These are phyloP conservation scores for Hyphodiscus hymeniophilus DNA, from an alignment of 495 filamentous ascomycete genomes.

Conservation along the genomic window DNA sequence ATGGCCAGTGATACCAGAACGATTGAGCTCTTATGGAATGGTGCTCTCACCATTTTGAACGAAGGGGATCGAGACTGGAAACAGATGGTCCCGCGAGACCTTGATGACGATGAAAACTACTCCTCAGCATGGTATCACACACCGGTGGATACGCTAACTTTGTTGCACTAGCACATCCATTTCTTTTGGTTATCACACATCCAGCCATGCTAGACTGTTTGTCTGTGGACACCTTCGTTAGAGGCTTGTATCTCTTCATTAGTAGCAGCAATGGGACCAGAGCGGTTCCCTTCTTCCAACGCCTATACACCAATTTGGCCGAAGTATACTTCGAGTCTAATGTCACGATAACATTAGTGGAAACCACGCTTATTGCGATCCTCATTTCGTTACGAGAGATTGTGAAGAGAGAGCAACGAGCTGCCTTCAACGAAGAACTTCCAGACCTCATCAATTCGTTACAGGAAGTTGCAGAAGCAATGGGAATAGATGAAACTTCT, in stretches of 20 bases:
- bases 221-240: slow-evolving; percentile 14
- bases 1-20: slow-evolving; percentile 9
- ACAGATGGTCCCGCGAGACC: slow-evolving; percentile 13
- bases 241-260: slow-evolving; percentile 17
- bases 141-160: slow-evolving; percentile 5
- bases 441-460: slow-evolving; percentile 11
- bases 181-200: slow-evolving; percentile 17
- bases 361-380: slow-evolving; percentile 5
- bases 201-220: slow-evolving; percentile 13
- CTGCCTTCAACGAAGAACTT: slow-evolving; percentile 11
- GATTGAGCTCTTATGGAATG: slow-evolving; percentile 10
- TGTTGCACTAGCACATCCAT: slow-evolving; percentile 10
- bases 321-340: neutral
- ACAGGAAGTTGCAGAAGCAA: slow-evolving; percentile 1
- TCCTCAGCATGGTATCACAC: slow-evolving; percentile 7
- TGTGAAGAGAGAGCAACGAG: slow-evolving; percentile 9
- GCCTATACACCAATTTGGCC: slow-evolving; percentile 4
- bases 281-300: slow-evolving; percentile 13
- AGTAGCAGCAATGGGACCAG: slow-evolving; percentile 14
- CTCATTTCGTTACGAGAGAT: slow-evolving; percentile 9
- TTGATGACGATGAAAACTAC: slow-evolving; percentile 10
- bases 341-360: neutral
- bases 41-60: slow-evolving; percentile 14
- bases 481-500: slow-evolving; percentile 5
- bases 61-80: slow-evolving; percentile 13